Conservation (phyloP, 2,329 filamentous ascomycete genomes). For the Fusarium sp. region DNA sequence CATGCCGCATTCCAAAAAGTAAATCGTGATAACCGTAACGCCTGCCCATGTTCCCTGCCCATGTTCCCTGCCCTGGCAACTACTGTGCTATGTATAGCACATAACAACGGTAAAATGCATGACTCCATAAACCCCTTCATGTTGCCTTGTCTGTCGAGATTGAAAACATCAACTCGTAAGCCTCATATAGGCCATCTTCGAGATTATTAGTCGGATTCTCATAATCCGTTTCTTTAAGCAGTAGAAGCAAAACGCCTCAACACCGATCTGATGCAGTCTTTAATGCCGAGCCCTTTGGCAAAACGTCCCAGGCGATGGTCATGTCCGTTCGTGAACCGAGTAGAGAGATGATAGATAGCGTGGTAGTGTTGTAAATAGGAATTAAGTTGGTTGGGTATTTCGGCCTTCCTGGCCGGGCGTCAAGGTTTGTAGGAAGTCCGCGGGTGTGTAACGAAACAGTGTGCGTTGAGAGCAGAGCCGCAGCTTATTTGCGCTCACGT, state of each 20-base stretch:
- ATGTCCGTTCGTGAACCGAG: conserved; percentile 39
- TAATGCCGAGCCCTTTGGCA: conserved; percentile 43
- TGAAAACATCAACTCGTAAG: conserved; percentile 19
- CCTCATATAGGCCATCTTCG: conserved; percentile 10
- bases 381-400: conserved; percentile 6
- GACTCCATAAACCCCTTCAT: conserved; percentile 23
- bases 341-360: conserved; percentile 23
- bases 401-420: neutral
- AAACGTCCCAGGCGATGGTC: conserved; percentile 38
- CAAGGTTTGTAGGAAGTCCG: neutral
- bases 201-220: conserved; percentile 39
- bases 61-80: conserved; percentile 22
- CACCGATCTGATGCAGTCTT: conserved; percentile 50
- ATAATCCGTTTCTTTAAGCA: conserved; percentile 33
- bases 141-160: conserved; percentile 24
- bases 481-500: conserved; percentile 37
- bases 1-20: conserved; percentile 22
- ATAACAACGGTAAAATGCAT: conserved; percentile 19
- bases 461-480: neutral
- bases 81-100: conserved; percentile 23
- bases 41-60: conserved; percentile 23
- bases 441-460: neutral
- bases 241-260: conserved; percentile 45
- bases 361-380: conserved; percentile 11
- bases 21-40: conserved; percentile 37